Base-by-base conservation (phyloP, 768 basidiomycete species). In the Daedaleopsis nitida region DNA sequence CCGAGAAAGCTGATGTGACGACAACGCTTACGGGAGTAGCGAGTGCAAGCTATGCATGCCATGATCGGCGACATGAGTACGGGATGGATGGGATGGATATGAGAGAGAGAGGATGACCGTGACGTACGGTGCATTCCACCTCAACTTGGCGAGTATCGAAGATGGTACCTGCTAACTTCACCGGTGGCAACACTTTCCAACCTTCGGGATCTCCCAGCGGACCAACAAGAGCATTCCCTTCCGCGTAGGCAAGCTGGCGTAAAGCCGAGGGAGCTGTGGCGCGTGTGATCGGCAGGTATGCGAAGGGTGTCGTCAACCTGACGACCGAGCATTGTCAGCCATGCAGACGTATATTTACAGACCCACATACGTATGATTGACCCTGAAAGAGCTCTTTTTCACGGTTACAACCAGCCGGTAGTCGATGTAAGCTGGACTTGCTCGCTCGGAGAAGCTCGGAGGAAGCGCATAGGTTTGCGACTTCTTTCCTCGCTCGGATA, bases 401-500 rank as follows among this genome's bases (percentile, higher is more conserved):
- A 86, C 69, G 1, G 78, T 85, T 24, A 82, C 81, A 14, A 77
- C 68, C 9, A 85, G 65, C 65, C 76, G 79, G 68, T 86, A 87
- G 58, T 86, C 84, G 55, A 86, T 76, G 62, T 84, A 85, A 16
- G 77, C 82, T 1, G 81, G 79, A 48, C 83, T 82, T 1, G 80
- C 83, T 27, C 81, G 75, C 69, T 86, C 85, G 1, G 82, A 79
- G 63, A 85, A 86, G 39, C 73, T 81, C 7, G 83, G 81, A 1
- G 85, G 85, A 14, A 84, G 74, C 5, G 72, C 73, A 52, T 80
- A 82, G 6, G 57, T 58, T 13, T 72, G 74, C 43, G 70, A 55
- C 48, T 73, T 74, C 57, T 74, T 78, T 3, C 67, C 61, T 27
- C 79, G 76, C 34, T 67, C 66, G 12, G 75, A 66, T 24, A 80